Base-by-base conservation (phyloP, 2,329 filamentous ascomycete species). In the Trichoderma sp. region DNA sequence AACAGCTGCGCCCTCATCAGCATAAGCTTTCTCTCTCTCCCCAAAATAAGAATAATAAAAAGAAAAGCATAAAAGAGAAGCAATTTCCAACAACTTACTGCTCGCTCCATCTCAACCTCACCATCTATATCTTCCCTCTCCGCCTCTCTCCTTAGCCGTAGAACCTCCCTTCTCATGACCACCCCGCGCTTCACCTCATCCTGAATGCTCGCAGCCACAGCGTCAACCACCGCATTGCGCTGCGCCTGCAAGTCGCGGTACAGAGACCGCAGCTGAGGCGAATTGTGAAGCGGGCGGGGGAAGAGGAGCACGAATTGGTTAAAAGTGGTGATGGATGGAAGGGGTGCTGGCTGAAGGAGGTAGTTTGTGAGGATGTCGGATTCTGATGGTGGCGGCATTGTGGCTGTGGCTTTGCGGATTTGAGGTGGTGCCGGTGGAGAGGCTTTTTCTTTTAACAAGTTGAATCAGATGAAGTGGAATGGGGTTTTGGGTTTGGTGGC, bases 161-260 rank as follows among this genome's bases (percentile, higher is more conserved):
- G 82, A 30, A 91, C 87, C 60, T 89, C 87, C 11, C 87, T 85
- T 62, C 86, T 85, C 77, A 92, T 84, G 21, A 82, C 84, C 73
- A 86, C 87, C 32, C 91, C 91, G 36, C 86, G 84, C 76, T 86
- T 87, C 62, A 87, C 86, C 80, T 95, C 92, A n/a, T 83, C 82
- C 7, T 86, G 85, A 72, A 95, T 92, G 75, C 89, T 92, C 9
- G 81, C 80, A 77, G 89, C 86, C 15, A 97, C 90, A 4, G 84
- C 80, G 76, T 95, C 92, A 69, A 94, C 86, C 12, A 92, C 84
- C 62, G 87, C 86, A 73, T 91, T 89, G 70, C 94, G 89, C 78
- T 94, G 88, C 72, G 90, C 87, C 77, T 96, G 92, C 3, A 97
- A 86, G 79, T 96, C 92, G 62, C 92, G 89, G 79, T 97, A 97